Percentiles rank a stretch among this genome's conserved stretches.
Conservation (phyloP, 2,329 filamentous ascomycete genomes). For the Trichoderma gracile region DNA sequence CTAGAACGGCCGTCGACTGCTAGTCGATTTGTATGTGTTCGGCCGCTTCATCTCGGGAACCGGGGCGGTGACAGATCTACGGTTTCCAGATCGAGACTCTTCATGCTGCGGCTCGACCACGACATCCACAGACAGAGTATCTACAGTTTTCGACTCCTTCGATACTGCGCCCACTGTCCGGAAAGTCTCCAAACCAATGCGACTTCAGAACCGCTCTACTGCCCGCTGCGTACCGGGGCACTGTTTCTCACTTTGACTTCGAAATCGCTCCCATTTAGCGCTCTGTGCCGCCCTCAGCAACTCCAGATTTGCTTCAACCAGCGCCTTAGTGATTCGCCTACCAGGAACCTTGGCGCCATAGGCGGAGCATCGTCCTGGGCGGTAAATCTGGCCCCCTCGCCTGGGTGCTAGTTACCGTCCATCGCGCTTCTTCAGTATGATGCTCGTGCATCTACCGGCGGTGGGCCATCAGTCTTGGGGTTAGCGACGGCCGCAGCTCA, state of each 20-base stretch:
- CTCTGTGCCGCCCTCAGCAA: conserved; percentile 12
- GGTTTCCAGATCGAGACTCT: conserved; percentile 8
- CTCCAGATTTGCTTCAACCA: conserved; percentile 12
- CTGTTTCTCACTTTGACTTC: conserved; percentile 3
- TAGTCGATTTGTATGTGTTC: conserved; percentile 6
- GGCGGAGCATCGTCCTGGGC: conserved; percentile 9
- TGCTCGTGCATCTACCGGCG: neutral
- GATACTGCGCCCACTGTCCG: no score
- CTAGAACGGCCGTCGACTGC: neutral
- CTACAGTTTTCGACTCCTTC: no score
- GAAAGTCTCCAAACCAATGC: neutral
- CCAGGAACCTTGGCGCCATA: conserved; percentile 24
- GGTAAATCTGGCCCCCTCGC: conserved; percentile 24
- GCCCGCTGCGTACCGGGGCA: conserved; percentile 10
- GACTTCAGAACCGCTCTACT: neutral
- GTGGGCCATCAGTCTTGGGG: conserved; percentile 12
- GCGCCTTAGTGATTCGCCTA: conserved; percentile 2
- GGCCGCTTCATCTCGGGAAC: neutral
- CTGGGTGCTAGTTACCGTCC: conserved; percentile 11
- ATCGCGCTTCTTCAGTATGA: neutral
- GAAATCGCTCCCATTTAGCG: conserved; percentile 8
- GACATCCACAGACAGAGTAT: neutral
- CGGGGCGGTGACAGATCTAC: conserved; percentile 17
- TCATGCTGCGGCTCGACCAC: conserved; percentile 4
- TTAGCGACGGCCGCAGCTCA: conserved; percentile 30